phyloP scores from a whole-genome alignment of 805 yeast genomes.

The Candida maltosa region DNA sequence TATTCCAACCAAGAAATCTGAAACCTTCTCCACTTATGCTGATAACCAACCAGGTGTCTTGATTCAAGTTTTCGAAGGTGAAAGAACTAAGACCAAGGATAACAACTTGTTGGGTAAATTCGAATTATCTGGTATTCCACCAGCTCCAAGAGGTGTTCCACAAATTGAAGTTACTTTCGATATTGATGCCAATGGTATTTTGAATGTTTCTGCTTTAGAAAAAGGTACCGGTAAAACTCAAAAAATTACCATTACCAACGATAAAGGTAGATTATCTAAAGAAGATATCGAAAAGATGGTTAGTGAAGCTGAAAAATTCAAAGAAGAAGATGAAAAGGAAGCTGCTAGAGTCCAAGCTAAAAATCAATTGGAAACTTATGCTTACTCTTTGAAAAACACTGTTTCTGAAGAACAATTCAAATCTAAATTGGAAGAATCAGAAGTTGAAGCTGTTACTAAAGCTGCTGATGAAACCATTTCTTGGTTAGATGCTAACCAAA shows the following conservation, averaged over 20 bases:
- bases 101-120: conserved; percentile 87
- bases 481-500: conserved; percentile 37
- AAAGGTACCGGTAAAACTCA: conserved; percentile 93
- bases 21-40: conserved; percentile 92
- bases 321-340: conserved; percentile 83
- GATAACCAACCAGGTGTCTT: conserved; percentile 95
- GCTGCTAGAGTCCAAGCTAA: conserved; percentile 85
- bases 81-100: conserved; percentile 91
- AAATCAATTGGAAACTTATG: conserved; percentile 85
- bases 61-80: conserved; percentile 95
- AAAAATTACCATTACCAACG: conserved; percentile 88
- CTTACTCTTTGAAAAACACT: conserved; percentile 76
- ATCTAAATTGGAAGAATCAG: conserved; percentile 39
- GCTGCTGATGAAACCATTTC: conserved; percentile 39
- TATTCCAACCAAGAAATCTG: conserved; percentile 93
- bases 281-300: conserved; percentile 98
- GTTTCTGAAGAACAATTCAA: conserved; percentile 45
- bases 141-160: conserved; percentile 90
- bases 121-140: conserved; percentile 82
- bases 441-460: conserved; percentile 51
- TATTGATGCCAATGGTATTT: conserved; percentile 82
- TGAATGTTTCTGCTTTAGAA: conserved; percentile 83
- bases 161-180: conserved; percentile 89
- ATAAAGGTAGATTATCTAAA: conserved; percentile 89
- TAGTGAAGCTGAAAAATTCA: conserved; percentile 92